Evolutionary conservation across 306 rosid species (phyloP).

Genomic region (Cicer bijugum): DNA sequence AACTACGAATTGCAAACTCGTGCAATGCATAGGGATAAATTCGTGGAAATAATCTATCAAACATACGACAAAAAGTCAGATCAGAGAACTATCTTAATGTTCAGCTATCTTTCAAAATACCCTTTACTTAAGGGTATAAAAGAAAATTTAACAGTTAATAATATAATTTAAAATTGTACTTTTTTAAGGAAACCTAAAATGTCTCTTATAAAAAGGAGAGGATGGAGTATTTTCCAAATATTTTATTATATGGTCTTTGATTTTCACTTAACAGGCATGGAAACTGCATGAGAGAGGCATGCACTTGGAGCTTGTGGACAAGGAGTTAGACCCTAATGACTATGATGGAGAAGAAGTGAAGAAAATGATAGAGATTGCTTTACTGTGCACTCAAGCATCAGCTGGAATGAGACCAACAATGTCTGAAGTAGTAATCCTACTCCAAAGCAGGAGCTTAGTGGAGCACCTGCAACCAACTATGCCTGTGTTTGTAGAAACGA

Average conservation of each 20-base stretch:
- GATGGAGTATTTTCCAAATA: neutral
- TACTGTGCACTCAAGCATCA: constrained; percentile 68
- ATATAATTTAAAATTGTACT: too few species aligned
- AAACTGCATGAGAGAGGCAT: constrained; percentile 52
- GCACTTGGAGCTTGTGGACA: constrained; percentile 57
- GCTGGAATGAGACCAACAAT: constrained; percentile 64
- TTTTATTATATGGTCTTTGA: constrained; percentile 6
- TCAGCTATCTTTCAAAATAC: neutral
- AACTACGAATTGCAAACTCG: neutral
- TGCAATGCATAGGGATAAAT: too few species aligned
- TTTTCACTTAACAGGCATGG: constrained; percentile 57
- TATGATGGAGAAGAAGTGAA: constrained; percentile 60
- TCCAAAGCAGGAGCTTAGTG: constrained; percentile 50
- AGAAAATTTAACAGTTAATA: neutral
- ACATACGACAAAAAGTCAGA: neutral
- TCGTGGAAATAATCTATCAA: too few species aligned
- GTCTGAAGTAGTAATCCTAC: constrained; percentile 65
- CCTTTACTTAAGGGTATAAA: neutral
- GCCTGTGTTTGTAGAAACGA: constrained; percentile 66
- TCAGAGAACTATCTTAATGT: neutral
- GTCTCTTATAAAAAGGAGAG: neutral
- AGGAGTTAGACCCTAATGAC: constrained; percentile 52
- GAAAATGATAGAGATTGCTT: constrained; percentile 57
- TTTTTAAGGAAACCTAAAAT: neutral
- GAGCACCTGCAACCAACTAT: constrained; percentile 50